These are phyloP conservation scores for Stemphylium beticola DNA, from an alignment of 2,329 filamentous ascomycete genomes.

Conservation along the genomic window DNA sequence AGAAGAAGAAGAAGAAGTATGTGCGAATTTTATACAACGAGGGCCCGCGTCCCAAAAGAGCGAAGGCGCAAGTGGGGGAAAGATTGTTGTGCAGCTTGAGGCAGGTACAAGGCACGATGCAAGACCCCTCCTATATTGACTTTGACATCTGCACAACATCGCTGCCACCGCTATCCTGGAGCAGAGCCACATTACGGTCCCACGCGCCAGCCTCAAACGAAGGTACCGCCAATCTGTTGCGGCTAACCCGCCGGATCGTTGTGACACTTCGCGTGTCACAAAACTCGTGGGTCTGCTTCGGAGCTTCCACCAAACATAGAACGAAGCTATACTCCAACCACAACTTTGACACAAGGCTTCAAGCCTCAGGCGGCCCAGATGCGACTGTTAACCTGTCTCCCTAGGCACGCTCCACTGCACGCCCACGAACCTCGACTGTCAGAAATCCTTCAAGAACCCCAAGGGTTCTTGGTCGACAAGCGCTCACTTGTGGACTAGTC, in stretches of 20 bases:
- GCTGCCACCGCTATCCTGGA: slow-evolving; percentile 25
- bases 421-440: slow-evolving; percentile 22
- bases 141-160: slow-evolving; percentile 34
- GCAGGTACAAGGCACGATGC: slow-evolving; percentile 30
- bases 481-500: slow-evolving; percentile 18
- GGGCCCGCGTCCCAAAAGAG: slow-evolving; percentile 25
- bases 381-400: slow-evolving; percentile 26
- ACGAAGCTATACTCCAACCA: slow-evolving; percentile 30
- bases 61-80: slow-evolving; percentile 20
- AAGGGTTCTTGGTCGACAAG: slow-evolving; percentile 4
- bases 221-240: slow-evolving; percentile 37
- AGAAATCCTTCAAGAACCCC: slow-evolving; percentile 13
- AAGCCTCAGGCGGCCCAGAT: slow-evolving; percentile 22
- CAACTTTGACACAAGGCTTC: slow-evolving; percentile 21
- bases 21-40: slow-evolving; percentile 24
- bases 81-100: slow-evolving; percentile 30
- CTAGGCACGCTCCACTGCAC: slow-evolving; percentile 23
- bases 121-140: slow-evolving; percentile 45
- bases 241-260: slow-evolving; percentile 36
- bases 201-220: slow-evolving; percentile 47
- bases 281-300: slow-evolving; percentile 36
- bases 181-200: slow-evolving; percentile 38
- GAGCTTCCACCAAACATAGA: slow-evolving; percentile 34
- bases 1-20: slow-evolving; percentile 21
- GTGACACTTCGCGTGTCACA: slow-evolving; percentile 44